phyloP scores from a whole-genome alignment of 768 basidiomycete genomes.

The Filobasidium floriforme region DNA sequence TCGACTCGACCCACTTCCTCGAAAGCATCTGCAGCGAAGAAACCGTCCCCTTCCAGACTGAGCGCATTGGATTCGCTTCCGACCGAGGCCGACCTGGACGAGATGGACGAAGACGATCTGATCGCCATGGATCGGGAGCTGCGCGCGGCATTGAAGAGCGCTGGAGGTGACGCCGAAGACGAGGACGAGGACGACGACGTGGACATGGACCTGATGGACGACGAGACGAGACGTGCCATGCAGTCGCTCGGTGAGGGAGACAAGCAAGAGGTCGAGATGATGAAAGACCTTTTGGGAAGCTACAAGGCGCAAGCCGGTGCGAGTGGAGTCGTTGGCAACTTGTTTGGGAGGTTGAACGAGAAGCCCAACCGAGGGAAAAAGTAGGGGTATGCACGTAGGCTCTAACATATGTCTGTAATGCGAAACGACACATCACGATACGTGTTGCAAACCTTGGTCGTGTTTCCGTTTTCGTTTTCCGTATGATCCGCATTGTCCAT shows the following conservation, averaged over 20 bases:
- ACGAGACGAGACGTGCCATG: slow-evolving; percentile 34
- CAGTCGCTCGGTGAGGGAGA: slow-evolving; percentile 32
- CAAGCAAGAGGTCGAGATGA: slow-evolving; percentile 69
- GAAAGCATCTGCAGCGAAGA: slow-evolving; percentile 20
- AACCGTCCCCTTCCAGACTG: slow-evolving; percentile 30
- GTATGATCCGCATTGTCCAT: neutral
- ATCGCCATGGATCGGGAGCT: slow-evolving; percentile 81
- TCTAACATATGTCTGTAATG: too few relatives aligned
- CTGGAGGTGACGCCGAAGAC: slow-evolving; percentile 49
- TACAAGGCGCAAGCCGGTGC: slow-evolving; percentile 85
- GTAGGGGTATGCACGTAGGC: neutral
- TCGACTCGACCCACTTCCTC: neutral
- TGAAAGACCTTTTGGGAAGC: slow-evolving; percentile 95
- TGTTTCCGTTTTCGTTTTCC: too few relatives aligned
- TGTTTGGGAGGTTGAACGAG: slow-evolving; percentile 63
- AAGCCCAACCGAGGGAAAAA: neutral
- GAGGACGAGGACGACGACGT: slow-evolving; percentile 53
- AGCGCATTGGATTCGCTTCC: slow-evolving; percentile 33
- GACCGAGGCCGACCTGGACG: slow-evolving; percentile 50
- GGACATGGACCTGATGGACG: slow-evolving; percentile 43
- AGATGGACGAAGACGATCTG: slow-evolving; percentile 60
- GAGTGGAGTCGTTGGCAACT: slow-evolving; percentile 81
- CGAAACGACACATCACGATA: too few relatives aligned
- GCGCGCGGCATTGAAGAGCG: slow-evolving; percentile 54
- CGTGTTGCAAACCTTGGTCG: too few relatives aligned